Percentiles rank a stretch among this genome's conserved stretches.
These are phyloP conservation scores for Cytospora chrysosperma DNA, from an alignment of 2,329 filamentous ascomycete genomes.

Conservation along the genomic window DNA sequence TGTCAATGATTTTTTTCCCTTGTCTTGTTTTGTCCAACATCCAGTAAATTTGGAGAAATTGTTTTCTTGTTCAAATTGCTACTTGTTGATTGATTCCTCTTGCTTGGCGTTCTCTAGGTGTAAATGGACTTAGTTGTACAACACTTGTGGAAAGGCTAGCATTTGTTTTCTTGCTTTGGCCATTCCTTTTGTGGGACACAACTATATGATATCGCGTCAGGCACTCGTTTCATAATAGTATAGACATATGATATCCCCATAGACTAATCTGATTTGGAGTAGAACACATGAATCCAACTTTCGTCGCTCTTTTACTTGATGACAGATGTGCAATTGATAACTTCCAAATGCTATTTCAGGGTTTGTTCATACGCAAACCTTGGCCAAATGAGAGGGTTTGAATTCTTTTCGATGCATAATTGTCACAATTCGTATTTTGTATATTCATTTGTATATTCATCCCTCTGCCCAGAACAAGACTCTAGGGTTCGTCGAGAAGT, in stretches of 20 bases:
- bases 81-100: neutral
- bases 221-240: constrained; percentile 8
- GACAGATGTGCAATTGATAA: neutral
- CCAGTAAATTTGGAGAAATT: too few relatives aligned
- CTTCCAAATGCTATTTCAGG: too few relatives aligned
- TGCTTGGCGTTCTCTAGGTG: neutral
- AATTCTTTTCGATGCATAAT: too few relatives aligned
- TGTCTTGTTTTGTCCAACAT: too few relatives aligned
- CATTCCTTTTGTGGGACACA: neutral
- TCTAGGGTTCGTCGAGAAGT: too few relatives aligned
- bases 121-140: neutral
- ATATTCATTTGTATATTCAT: too few relatives aligned
- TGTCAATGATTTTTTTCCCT: too few relatives aligned
- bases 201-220: constrained; percentile 4
- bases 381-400: too few relatives aligned
- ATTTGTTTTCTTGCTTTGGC: neutral
- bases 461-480: too few relatives aligned
- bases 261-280: constrained; percentile 9
- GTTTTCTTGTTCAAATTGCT: neutral
- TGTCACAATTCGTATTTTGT: too few relatives aligned
- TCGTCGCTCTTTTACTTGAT: constrained; percentile 10
- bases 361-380: too few relatives aligned
- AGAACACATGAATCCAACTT: constrained; percentile 14
- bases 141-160: neutral
- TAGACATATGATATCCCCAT: constrained; percentile 9